Conservation (phyloP, 2,329 filamentous ascomycete species). For the Sporothrix euskadiensis region DNA sequence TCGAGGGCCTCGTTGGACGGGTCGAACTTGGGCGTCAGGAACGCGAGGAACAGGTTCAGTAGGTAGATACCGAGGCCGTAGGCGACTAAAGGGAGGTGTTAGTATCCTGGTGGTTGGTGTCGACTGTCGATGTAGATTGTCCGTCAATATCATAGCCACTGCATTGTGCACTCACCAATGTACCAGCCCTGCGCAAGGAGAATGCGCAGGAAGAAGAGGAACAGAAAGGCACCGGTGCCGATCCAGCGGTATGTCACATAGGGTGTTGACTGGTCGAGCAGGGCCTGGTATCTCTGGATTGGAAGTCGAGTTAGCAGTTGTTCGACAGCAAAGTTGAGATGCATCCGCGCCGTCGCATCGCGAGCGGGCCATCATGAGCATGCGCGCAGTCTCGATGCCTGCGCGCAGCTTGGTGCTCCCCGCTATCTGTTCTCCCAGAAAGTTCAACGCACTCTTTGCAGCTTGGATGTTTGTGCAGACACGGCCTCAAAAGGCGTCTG, state of each 20-base stretch:
- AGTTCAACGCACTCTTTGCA: slow-evolving; percentile 59
- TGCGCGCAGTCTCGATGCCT: background rate
- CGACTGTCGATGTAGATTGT: background rate
- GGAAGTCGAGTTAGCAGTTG: background rate
- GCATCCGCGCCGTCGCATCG: background rate
- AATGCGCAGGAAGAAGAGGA: slow-evolving; percentile 86
- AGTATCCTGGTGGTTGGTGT: background rate
- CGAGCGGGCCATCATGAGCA: background rate
- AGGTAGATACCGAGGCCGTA: slow-evolving; percentile 99
- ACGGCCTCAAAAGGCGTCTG: slow-evolving; percentile 91
- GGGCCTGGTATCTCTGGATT: slow-evolving; percentile 82
- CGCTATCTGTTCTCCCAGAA: background rate
- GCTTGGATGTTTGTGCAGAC: slow-evolving; percentile 75
- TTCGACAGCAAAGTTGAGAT: background rate
- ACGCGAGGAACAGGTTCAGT: slow-evolving; percentile 97
- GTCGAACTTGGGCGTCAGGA: slow-evolving; percentile 98
- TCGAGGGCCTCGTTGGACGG: slow-evolving; percentile 88
- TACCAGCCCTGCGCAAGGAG: slow-evolving; percentile 96
- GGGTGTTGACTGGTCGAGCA: slow-evolving; percentile 90
- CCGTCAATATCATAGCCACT: background rate
- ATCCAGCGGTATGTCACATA: slow-evolving; percentile 88
- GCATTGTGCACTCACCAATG: slow-evolving; percentile 65
- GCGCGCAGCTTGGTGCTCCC: background rate
- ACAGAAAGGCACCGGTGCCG: slow-evolving; percentile 72
- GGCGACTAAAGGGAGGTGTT: slow-evolving; percentile 63